Conservation (phyloP, 805 yeast genomes). For the Torulaspora microellipsoides region DNA sequence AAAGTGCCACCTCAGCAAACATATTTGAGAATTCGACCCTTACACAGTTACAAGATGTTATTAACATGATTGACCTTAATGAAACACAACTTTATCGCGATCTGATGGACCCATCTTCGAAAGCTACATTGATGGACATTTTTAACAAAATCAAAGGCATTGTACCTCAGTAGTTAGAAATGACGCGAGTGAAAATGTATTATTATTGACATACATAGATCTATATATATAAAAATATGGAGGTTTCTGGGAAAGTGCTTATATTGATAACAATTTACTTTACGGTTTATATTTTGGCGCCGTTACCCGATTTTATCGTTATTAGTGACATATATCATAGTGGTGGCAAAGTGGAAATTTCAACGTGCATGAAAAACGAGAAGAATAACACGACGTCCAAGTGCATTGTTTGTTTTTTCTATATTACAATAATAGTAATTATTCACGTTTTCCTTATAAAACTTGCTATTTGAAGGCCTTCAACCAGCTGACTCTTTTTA, state of each 20-base stretch:
- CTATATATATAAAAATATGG: too few relatives aligned
- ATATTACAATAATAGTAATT: too few relatives aligned
- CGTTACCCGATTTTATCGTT: constrained; percentile 7
- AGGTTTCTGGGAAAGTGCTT: too few relatives aligned
- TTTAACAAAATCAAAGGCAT: constrained; percentile 17
- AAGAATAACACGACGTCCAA: constrained; percentile 5
- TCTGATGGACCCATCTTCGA: constrained; percentile 14
- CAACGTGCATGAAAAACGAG: constrained; percentile 2
- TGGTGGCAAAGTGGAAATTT: constrained; percentile 6
- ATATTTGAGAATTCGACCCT: constrained; percentile 16
- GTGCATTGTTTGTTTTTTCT: too few relatives aligned
- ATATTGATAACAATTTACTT: too few relatives aligned
- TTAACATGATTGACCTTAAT: constrained; percentile 16
- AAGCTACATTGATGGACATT: constrained; percentile 15
- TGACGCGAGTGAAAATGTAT: too few relatives aligned
- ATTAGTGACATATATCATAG: constrained; percentile 1
- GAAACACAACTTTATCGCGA: constrained; percentile 19
- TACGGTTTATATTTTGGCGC: not conserved
- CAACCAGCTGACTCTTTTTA: too few relatives aligned
- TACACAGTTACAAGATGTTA: constrained; percentile 16
- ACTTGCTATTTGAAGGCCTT: too few relatives aligned
- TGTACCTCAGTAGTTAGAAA: constrained; percentile 12
- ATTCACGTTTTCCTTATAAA: too few relatives aligned
- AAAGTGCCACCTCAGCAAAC: constrained; percentile 14
- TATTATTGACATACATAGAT: too few relatives aligned